Evolutionary conservation across 176 grass and related monocot genomes (phyloP).

Genomic region (Typha latifolia): DNA sequence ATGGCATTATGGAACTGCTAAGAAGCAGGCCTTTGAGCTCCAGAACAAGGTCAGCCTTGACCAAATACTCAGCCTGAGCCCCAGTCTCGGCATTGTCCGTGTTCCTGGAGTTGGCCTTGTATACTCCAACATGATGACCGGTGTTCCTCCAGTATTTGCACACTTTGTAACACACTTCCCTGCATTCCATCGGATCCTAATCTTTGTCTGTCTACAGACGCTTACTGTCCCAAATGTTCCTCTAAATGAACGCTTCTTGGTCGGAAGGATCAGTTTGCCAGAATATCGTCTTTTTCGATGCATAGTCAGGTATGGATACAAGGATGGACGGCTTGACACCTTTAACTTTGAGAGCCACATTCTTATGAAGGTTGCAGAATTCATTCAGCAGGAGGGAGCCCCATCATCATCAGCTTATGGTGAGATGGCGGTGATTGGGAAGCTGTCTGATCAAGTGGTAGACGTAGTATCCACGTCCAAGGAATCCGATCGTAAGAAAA

Average conservation of each 20-base stretch:
- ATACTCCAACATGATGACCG: slow-evolving; percentile 39
- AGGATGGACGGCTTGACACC: slow-evolving; percentile 53
- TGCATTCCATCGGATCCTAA: slow-evolving; percentile 70
- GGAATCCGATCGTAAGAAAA: slow-evolving; percentile 37
- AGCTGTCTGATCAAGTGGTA: slow-evolving; percentile 5
- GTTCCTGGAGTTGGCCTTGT: slow-evolving; percentile 68
- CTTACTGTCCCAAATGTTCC: slow-evolving; percentile 65
- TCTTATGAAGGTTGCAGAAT: slow-evolving; percentile 69
- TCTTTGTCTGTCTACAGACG: slow-evolving; percentile 71
- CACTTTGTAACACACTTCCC: slow-evolving; percentile 97
- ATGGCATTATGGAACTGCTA: slow-evolving; percentile 85
- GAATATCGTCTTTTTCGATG: slow-evolving; percentile 49
- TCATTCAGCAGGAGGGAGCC: slow-evolving; percentile 36
- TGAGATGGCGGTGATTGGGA: slow-evolving; percentile 39
- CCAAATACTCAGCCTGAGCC: slow-evolving; percentile 43
- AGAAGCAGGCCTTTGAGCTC: slow-evolving; percentile 62
- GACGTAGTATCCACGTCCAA: slow-evolving; percentile 19
- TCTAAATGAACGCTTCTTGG: slow-evolving; percentile 43
- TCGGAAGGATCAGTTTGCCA: slow-evolving; percentile 48
- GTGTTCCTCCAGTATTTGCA: slow-evolving; percentile 75
- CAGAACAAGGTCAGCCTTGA: slow-evolving; percentile 76
- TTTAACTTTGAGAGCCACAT: slow-evolving; percentile 77
- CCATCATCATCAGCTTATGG: slow-evolving; percentile 6
- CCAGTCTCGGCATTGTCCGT: slow-evolving; percentile 57
- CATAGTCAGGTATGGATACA: slow-evolving; percentile 67